These are phyloP conservation scores for Komagataella kurtzmanii DNA, from an alignment of 805 yeast genomes.

Conservation along the genomic window DNA sequence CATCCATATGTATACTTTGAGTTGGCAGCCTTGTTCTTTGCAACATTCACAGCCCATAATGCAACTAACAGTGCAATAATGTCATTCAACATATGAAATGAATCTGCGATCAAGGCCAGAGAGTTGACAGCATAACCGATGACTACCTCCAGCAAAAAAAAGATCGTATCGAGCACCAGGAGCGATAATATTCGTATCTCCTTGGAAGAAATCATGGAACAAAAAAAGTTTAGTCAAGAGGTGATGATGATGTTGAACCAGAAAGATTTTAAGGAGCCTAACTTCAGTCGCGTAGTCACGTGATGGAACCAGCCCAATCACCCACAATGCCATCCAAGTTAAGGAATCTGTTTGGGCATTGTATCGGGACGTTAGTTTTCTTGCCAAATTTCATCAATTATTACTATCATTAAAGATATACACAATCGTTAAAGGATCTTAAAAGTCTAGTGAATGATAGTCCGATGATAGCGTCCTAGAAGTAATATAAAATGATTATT, in stretches of 20 bases:
- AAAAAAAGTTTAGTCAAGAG: too few relatives aligned
- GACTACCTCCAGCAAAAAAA: slow-evolving; percentile 75
- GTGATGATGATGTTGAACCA: too few relatives aligned
- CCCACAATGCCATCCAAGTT: too few relatives aligned
- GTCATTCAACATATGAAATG: slow-evolving; percentile 96
- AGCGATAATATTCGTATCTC: slow-evolving; percentile 63
- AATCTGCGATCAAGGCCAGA: slow-evolving; percentile 87
- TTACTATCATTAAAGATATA: too few relatives aligned
- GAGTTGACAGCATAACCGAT: slow-evolving; percentile 90
- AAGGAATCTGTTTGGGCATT: too few relatives aligned
- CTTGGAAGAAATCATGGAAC: slow-evolving; percentile 19
- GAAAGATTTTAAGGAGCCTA: background rate
- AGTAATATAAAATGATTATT: too few relatives aligned
- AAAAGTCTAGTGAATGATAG: too few relatives aligned
- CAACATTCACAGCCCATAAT: slow-evolving; percentile 90
- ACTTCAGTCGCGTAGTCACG: background rate
- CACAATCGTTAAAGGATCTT: too few relatives aligned
- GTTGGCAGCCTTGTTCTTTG: slow-evolving; percentile 70
- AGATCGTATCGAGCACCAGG: slow-evolving; percentile 61
- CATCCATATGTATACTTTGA: slow-evolving; percentile 92
- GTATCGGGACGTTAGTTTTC: too few relatives aligned
- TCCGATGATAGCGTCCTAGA: too few relatives aligned
- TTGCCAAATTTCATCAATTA: too few relatives aligned
- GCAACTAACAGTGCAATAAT: slow-evolving; percentile 83
- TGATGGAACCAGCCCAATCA: too few relatives aligned